Evolutionary conservation across 2,329 filamentous ascomycete species (phyloP), one percentile per base, ranked within the genome.

Genomic region (Diaporthe aspalathi): DNA sequence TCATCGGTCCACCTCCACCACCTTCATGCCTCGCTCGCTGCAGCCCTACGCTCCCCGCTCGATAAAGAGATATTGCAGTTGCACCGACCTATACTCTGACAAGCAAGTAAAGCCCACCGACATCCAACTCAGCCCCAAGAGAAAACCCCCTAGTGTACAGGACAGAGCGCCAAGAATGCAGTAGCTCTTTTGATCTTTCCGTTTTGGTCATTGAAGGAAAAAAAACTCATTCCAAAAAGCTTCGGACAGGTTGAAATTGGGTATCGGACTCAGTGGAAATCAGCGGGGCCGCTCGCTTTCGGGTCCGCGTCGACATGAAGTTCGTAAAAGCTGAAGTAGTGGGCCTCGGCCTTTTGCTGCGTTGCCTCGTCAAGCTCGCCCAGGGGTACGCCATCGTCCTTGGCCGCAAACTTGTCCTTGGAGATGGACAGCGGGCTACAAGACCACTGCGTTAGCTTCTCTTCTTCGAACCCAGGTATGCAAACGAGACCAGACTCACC

Each of bases 301-400:
- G 82, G 74, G 60, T 84, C 82, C 2, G 84, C 81, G 57, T 88
- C 86, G 47, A 75, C 77, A 66, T 87, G 84, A 38, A 85, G 82
- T 75, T 90, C 84, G 74, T 87, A 90, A 75, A 86, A 90, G 72
- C 80, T 85, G 69, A 83, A 80, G 76, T 86, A 87, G 65, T 80
- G 78, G 67, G 84, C 80, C 76, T 90, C 87, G 5, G 88, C 88
- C 77, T 85, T 87, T 32, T 79, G 79, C 72, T 82, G 82, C 47
- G 84, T 86, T 0, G 80, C 81, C 27, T 87, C 87, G 73, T 90
- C 88, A 62, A 90, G 78, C 66, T 87, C 86, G 2, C 80, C 79
- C 12, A 77, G 74, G 0, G 78, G 74, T 22, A 77, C 77, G 4
- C 84, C 85, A 60, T 87, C 85, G 72, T 88, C 86, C 76, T 88